Evolutionary conservation across 2,329 filamentous ascomycete species (phyloP).

Genomic region (Verticillium tricorpus): DNA sequence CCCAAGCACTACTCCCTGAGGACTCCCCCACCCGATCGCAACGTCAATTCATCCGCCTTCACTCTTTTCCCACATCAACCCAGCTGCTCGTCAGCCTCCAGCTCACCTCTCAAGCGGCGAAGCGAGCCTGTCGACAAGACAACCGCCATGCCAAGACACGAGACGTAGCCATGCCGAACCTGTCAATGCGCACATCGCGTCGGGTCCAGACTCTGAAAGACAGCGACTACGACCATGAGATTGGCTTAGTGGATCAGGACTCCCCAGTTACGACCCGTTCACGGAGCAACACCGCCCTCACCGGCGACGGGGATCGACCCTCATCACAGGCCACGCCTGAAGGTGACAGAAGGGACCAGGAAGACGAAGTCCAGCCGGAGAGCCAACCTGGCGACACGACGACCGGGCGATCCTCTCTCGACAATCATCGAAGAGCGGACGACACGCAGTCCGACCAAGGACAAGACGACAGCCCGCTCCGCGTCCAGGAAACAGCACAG

Average conservation of each 20-base stretch:
- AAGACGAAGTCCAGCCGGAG: not conserved
- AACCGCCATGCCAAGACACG: conserved; percentile 3
- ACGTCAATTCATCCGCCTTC: not conserved
- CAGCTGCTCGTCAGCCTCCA: not conserved
- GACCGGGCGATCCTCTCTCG: not conserved
- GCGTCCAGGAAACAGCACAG: not conserved
- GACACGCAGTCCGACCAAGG: not conserved
- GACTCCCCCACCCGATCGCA: not conserved
- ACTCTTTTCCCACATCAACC: not conserved
- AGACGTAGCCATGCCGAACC: conserved; percentile 26
- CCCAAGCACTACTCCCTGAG: not conserved
- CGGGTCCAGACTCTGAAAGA: conserved; percentile 52
- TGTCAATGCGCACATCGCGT: conserved; percentile 40
- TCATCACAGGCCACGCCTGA: not conserved
- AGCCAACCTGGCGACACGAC: not conserved
- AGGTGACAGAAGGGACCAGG: not conserved
- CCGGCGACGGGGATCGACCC: conserved; percentile 2
- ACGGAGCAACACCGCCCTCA: conserved; percentile 4
- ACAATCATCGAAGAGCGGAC: not conserved
- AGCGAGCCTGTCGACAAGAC: not conserved
- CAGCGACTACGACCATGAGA: conserved; percentile 66
- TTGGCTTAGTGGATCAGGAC: conserved; percentile 59
- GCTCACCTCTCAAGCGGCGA: not conserved
- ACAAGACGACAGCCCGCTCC: not conserved
- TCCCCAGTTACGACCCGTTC: conserved; percentile 9